phyloP scores from a whole-genome alignment of 495 filamentous ascomycete species.

The Parachaetomium inaequale region DNA sequence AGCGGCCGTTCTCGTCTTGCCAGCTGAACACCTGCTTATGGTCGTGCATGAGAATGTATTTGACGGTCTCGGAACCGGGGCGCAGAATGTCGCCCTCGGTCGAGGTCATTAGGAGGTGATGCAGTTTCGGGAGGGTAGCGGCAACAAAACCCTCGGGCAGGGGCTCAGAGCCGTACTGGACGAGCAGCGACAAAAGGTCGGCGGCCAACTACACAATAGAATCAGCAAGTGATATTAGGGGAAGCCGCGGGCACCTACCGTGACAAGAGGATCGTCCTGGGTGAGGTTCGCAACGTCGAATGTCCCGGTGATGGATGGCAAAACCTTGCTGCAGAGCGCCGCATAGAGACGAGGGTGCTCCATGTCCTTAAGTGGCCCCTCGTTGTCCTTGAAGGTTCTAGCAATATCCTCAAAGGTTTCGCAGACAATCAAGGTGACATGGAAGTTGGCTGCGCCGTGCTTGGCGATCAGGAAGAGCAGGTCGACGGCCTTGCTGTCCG shows the following conservation, averaged over 20 bases:
- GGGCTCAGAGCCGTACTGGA: conserved; percentile 75
- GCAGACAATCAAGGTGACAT: conserved; percentile 73
- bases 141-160: conserved; percentile 83
- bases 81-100: conserved; percentile 82
- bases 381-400: conserved; percentile 39
- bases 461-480: conserved; percentile 85
- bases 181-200: conserved; percentile 75
- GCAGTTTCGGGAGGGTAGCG: conserved; percentile 80
- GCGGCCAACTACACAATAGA: conserved; percentile 61
- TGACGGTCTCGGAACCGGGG: conserved; percentile 79
- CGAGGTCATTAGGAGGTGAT: conserved; percentile 70
- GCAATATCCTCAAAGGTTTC: conserved; percentile 90
- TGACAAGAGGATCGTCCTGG: conserved; percentile 74
- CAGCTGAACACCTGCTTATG: conserved; percentile 81
- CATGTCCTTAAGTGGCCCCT: conserved; percentile 34
- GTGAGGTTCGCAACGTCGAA: conserved; percentile 85
- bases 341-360: conserved; percentile 63
- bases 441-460: conserved; percentile 82
- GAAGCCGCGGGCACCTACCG: conserved; percentile 44
- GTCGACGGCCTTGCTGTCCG: conserved; percentile 65
- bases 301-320: conserved; percentile 81
- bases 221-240: not conserved
- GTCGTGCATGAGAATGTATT: conserved; percentile 83
- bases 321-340: conserved; percentile 77
- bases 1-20: conserved; percentile 69